Evolutionary conservation across 2,329 filamentous ascomycete species (phyloP), one percentile per base, ranked within the genome.

Genomic region (Pyrenophora tritici-repentis): DNA sequence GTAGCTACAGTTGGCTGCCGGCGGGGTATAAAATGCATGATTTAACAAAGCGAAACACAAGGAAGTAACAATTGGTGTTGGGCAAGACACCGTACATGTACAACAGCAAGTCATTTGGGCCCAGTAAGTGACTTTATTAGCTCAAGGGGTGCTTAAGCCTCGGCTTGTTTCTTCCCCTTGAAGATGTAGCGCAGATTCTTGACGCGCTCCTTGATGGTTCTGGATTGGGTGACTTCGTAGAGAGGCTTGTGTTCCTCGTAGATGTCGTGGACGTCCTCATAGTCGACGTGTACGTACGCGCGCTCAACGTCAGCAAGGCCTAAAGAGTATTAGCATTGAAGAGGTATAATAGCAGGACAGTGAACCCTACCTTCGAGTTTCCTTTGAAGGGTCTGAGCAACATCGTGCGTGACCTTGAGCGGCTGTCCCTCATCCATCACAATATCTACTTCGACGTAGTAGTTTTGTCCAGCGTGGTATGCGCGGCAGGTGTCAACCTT

Each of bases 401-500:
- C 80, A 56, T 86, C 83, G 58, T 86, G 83, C 2, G 82, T 82
- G 43, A 84, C 73, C 52, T 78, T 81, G 20, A 86, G 73, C 6
- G 80, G 81, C 2, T 79, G 75, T 3, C 77, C 72, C 54, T 80
- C 80, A 61, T 84, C 79, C 76, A 86, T 83, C 42, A 86, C 78
- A 43, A 86, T 78, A 59, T 86, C 83, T 4, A 86, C 79, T 59
- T 86, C 83, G 14, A 85, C 83, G 57, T 85, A 86, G 59, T 84
- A 83, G 33, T 80, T 78, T 56, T 85, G 81, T 0, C 84, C 83
- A 0, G 82, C 82, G 61, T 86, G 83, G 63, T 86, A 86, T 4
- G 83, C 83, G 47, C 81, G 79, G 67, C 80, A 83, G 18, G 81
- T 84, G 56, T 86, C 83, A 33, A 86, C 79, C 61, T 85, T 83